These are phyloP conservation scores for Leccinum incarnatum DNA, from an alignment of 768 basidiomycete genomes.

Conservation along the genomic window DNA sequence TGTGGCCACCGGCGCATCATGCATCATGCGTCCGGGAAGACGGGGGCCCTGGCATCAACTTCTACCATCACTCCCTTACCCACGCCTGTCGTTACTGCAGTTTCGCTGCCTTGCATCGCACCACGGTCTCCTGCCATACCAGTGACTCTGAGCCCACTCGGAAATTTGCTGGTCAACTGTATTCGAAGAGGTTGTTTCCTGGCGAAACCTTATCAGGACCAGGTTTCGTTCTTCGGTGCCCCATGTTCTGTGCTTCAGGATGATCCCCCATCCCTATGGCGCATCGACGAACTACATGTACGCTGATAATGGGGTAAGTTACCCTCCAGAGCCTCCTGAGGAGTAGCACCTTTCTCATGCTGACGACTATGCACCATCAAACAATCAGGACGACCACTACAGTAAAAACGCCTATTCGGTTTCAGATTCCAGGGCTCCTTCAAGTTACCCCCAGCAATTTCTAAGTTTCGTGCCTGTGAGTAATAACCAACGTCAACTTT, in stretches of 20 bases:
- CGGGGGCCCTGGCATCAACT: background rate
- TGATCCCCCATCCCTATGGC: constrained; percentile 31
- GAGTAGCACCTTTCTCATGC: background rate
- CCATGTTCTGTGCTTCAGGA: constrained; percentile 24
- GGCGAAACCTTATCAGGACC: background rate
- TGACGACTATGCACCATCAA: background rate
- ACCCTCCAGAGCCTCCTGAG: background rate
- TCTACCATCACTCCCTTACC: background rate
- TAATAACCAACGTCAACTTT: background rate
- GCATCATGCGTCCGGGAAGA: background rate
- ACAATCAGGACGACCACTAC: constrained; percentile 10
- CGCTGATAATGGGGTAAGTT: constrained; percentile 22
- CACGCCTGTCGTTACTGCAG: background rate
- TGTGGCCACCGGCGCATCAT: background rate
- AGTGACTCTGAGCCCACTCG: background rate
- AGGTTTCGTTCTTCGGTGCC: constrained; percentile 1
- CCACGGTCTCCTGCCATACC: background rate
- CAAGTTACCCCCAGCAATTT: constrained; percentile 16
- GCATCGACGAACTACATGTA: constrained; percentile 29
- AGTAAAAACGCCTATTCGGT: background rate
- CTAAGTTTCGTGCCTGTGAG: constrained; percentile 30
- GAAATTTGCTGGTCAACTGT: constrained; percentile 1
- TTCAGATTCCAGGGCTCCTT: background rate
- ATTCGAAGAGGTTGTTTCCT: background rate
- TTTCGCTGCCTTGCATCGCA: background rate